Base-by-base conservation (phyloP, 805 yeast species). In the Candida schatavii region DNA sequence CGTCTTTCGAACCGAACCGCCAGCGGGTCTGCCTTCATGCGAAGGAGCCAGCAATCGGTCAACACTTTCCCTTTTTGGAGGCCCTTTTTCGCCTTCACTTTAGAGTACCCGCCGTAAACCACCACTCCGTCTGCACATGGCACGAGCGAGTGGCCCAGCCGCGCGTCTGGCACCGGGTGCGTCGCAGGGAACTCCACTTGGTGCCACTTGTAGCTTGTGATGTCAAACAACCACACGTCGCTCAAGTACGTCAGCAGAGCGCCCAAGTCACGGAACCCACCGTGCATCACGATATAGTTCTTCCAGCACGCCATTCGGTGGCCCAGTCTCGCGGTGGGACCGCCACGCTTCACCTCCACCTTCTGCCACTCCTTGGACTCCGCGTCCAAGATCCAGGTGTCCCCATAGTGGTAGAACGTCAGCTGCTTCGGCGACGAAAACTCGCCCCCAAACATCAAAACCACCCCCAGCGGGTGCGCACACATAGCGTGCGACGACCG, bases 381-480 rank as follows among this genome's bases (percentile, higher is more conserved):
- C 1, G 90, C 78, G 55, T 93, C 98, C 45, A 91, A 68, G 36
- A 91, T 74, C 99, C 99, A 91, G 3, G 97, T 85, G 57, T 91
- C 99, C 14, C 96, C 91, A 60, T 88, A 91, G 63, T 91, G 99
- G 61, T 93, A 93, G 63, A 91, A 91, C 0, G 97, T 88, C 39
- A 88, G 80, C 61, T 91, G 99, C 54, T 91, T 91, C 3, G 98
- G 98, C 13, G 96, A 86, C 1, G 97, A 87, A 54, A 93, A 91
- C 64, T 91, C 99, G 54, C 99, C 99, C 38, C 98, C 99, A 66
- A 88, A 93, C 71, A 91, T 64, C 45, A 91, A 61, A 21, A 88
- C 76, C 2, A 90, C 69, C 9, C 98, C 98, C 2, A 89, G 80
- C 1, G 97, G 96, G 62, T 91, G 98, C 0, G 87, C 83, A 47